Evolutionary conservation across 2,329 filamentous ascomycete species (phyloP).

Genomic region (Pseudophaeomoniella oleicola): DNA sequence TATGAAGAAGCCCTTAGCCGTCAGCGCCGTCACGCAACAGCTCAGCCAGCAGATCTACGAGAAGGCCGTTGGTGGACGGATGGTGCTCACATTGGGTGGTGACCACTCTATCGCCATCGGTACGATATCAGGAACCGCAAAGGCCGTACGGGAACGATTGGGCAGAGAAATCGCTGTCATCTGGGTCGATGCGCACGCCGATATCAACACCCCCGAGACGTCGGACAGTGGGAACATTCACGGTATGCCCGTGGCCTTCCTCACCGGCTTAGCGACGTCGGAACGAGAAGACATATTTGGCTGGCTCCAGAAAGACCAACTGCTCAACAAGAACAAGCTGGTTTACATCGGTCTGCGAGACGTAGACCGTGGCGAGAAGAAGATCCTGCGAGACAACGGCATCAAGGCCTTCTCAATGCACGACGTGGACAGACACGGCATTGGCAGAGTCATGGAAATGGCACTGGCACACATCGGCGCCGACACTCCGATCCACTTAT

Average conservation of each 20-base stretch:
- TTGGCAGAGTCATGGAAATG: constrained; percentile 94
- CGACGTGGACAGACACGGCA: constrained; percentile 89
- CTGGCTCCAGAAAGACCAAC: constrained; percentile 55
- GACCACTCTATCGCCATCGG: constrained; percentile 96
- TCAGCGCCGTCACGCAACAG: constrained; percentile 68
- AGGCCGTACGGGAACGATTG: constrained; percentile 71
- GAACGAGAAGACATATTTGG: constrained; percentile 70
- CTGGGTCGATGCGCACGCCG: constrained; percentile 96
- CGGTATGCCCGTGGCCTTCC: constrained; percentile 91
- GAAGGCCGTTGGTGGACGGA: constrained; percentile 67
- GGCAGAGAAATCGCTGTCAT: constrained; percentile 73
- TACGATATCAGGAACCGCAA: constrained; percentile 74
- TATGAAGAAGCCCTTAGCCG: constrained; percentile 88
- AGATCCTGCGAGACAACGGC: constrained; percentile 69
- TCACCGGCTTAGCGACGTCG: constrained; percentile 70
- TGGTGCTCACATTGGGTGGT: constrained; percentile 85
- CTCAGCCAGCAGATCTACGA: constrained; percentile 76
- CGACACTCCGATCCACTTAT: constrained; percentile 92
- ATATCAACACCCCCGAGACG: constrained; percentile 92
- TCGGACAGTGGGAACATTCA: constrained; percentile 88
- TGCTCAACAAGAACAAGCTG: constrained; percentile 61
- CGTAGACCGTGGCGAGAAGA: constrained; percentile 88
- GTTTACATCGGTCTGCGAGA: constrained; percentile 95
- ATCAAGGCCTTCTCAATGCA: constrained; percentile 99
- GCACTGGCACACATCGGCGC: constrained; percentile 88